phyloP scores from a whole-genome alignment of 345 rosid species.

The Populus alba region DNA sequence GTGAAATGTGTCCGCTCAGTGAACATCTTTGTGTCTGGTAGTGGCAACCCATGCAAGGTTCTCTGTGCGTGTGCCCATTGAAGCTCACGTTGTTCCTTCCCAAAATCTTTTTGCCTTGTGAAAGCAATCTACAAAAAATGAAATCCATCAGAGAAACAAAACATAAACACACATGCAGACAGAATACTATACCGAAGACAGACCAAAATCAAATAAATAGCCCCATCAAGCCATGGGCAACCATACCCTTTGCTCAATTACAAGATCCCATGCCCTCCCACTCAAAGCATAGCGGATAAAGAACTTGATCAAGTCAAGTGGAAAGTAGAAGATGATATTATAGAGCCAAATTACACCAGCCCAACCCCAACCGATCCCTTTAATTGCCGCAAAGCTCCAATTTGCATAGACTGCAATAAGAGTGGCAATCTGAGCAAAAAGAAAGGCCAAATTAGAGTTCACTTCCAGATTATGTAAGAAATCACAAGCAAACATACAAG shows the following conservation, averaged over 20 bases:
- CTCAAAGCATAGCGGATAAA: constrained; percentile 85
- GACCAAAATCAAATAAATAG: background rate
- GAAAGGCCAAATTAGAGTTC: constrained; percentile 6
- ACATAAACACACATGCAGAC: background rate
- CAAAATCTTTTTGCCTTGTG: constrained; percentile 94
- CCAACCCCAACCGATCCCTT: constrained; percentile 99
- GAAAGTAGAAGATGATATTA: constrained; percentile 78
- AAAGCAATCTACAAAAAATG: constrained; percentile 72
- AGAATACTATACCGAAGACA: background rate
- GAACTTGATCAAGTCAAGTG: constrained; percentile 91
- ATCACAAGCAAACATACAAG: background rate
- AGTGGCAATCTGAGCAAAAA: constrained; percentile 71
- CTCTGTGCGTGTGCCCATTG: constrained; percentile 99
- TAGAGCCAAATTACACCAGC: constrained; percentile 99
- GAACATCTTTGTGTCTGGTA: constrained; percentile 94
- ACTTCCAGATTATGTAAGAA: constrained; percentile 2
- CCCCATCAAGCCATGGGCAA: background rate
- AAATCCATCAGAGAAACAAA: constrained; percentile 15
- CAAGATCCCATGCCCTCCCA: constrained; percentile 99
- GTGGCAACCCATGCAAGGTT: constrained; percentile 89
- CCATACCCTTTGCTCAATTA: constrained; percentile 94
- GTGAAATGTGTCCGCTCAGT: constrained; percentile 72
- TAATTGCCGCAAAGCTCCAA: constrained; percentile 93
- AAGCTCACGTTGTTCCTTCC: constrained; percentile 96
- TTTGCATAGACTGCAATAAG: constrained; percentile 91